phyloP scores from a whole-genome alignment of 108 stramenopile genomes.

The Schizochytrium sp. region DNA sequence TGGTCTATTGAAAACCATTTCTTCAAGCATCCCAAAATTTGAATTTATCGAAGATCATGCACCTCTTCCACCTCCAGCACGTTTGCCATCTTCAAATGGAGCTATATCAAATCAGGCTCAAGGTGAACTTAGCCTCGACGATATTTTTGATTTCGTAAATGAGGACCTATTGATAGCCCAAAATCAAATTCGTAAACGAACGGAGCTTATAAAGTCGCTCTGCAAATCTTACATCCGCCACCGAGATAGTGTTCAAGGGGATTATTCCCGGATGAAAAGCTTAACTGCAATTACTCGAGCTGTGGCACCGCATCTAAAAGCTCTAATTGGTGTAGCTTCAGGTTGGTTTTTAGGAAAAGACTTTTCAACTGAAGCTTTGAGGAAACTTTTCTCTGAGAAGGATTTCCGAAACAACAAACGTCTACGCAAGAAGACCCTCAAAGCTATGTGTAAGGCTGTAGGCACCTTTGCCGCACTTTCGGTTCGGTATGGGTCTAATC shows the following conservation, averaged over 20 bases:
- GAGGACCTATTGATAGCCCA: neutral
- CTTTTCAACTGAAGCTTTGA: too few relatives aligned
- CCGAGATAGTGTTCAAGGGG: neutral
- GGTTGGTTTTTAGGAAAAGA: neutral
- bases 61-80: neutral
- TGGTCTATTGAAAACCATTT: too few relatives aligned
- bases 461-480: neutral
- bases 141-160: neutral
- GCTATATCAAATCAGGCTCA: neutral
- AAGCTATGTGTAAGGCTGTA: neutral
- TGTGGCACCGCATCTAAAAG: neutral
- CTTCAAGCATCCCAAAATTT: neutral
- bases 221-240: neutral
- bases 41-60: slow-evolving; percentile 1
- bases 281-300: neutral
- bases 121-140: neutral
- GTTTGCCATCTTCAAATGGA: neutral
- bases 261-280: neutral
- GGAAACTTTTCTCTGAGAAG: too few relatives aligned
- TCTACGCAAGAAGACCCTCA: neutral
- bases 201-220: neutral
- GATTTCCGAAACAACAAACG: too few relatives aligned
- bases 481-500: neutral
- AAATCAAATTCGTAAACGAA: neutral
- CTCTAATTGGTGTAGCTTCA: neutral